phyloP scores from a whole-genome alignment of 768 basidiomycete genomes.

The Astraeus odoratus region DNA sequence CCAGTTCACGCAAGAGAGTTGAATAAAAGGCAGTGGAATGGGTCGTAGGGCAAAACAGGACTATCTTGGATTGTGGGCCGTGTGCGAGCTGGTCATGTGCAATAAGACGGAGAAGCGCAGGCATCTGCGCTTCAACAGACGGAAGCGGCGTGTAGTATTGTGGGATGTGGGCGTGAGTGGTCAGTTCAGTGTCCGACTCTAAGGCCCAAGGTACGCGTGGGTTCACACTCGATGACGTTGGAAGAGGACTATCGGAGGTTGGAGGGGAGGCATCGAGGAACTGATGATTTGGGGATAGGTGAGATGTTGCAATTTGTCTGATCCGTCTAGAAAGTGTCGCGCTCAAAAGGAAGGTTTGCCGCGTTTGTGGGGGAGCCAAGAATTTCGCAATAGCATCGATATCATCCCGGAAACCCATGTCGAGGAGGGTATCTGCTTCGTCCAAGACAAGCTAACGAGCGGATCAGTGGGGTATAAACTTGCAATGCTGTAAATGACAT shows the following conservation, averaged over 20 bases:
- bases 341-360: constrained; percentile 92
- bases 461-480: constrained; percentile 5
- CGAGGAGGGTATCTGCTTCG: constrained; percentile 85
- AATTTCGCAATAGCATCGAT: constrained; percentile 62
- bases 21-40: constrained; percentile 77
- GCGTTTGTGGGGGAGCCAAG: constrained; percentile 53
- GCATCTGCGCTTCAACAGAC: constrained; percentile 58
- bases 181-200: constrained; percentile 17
- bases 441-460: constrained; percentile 72
- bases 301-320: constrained; percentile 56
- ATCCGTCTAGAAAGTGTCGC: constrained; percentile 76
- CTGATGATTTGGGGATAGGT: constrained; percentile 52
- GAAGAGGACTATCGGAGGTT: constrained; percentile 32
- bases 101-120: constrained; percentile 72
- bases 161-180: constrained; percentile 67
- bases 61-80: constrained; percentile 59
- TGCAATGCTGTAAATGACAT: constrained; percentile 18
- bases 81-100: constrained; percentile 82
- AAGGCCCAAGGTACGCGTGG: background rate
- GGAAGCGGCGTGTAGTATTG: constrained; percentile 80
- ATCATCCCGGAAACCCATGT: constrained; percentile 89
- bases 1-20: constrained; percentile 49
- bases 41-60: constrained; percentile 82
- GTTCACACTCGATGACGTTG: background rate
- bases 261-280: constrained; percentile 70